Evolutionary conservation across 176 grass and related monocot species (phyloP), one percentile per base, ranked within the genome.

Genomic region (Triticum monococcum): DNA sequence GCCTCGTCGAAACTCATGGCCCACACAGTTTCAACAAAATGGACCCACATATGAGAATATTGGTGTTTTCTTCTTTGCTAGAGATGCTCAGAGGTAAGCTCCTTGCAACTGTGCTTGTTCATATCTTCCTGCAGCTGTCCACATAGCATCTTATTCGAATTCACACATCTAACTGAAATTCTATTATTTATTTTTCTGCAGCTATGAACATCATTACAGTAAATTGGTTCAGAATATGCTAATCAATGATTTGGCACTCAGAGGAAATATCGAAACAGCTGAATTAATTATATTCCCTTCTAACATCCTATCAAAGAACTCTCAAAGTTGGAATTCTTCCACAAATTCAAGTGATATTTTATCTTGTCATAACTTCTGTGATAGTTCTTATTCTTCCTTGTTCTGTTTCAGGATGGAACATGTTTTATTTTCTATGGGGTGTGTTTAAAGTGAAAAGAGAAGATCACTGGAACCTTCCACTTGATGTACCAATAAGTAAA

Each of bases 11-110:
- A 88, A 80, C 68, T 91, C 89, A 63, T 99, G 97, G 94, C 94
- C 93, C 14, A 77, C 50, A 52, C 94, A 96, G 73, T 99, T 99
- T 81, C 79, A 88, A 62, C 54, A 87, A 70, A 95, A 77, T 64
- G 74, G 88, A 75, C 97, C 97, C 63, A 96, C 87, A 12, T 86
- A 99, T 62, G 70, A 91, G 16, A 92, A 87, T 72, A 90, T 99
- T 81, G 97, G 85, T 77, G 79, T 99, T 87, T 99, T 92, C 86
- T 99, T 99, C 89, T 99, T 99, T 91, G 92, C 97, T 59, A 96
- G 89, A 88, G 92, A 99, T 90, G 64, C 77, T 74, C 84, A 93
- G 43, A 96, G 97, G 97, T 96, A 31, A 72, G 66, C 84, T 85
- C 80, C 26, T 54, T 87, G 59, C 62, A 63, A 16, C 13, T 78